These are phyloP conservation scores for Thelonectria olida DNA, from an alignment of 2,329 filamentous ascomycete genomes.

Conservation along the genomic window DNA sequence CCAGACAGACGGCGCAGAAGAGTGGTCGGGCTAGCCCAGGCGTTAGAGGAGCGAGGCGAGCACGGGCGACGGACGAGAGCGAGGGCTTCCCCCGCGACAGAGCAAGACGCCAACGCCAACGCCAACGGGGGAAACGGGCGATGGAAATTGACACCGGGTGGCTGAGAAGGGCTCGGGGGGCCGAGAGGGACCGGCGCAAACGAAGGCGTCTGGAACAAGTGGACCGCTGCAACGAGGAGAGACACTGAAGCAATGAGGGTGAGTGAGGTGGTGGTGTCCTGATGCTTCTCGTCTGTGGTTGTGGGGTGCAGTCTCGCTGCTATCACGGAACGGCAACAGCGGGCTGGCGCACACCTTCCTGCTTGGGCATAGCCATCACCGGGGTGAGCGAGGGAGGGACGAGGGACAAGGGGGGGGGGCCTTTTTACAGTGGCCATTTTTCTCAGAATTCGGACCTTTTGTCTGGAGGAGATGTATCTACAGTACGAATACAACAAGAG, in stretches of 20 bases:
- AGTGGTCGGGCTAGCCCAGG: constrained; percentile 17
- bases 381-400: constrained; percentile 15
- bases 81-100: constrained; percentile 17
- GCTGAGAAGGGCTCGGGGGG: background rate
- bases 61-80: constrained; percentile 12
- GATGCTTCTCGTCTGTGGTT: background rate
- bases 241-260: background rate
- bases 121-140: background rate
- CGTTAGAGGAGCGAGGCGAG: constrained; percentile 4
- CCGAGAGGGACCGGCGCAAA: background rate
- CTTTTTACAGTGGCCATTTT: background rate
- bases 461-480: constrained; percentile 18
- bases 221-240: background rate
- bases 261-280: background rate
- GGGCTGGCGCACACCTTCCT: constrained; percentile 23
- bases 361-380: constrained; percentile 12
- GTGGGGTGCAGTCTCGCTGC: constrained; percentile 3
- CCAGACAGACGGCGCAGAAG: constrained; percentile 5
- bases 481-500: background rate
- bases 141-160: constrained; percentile 21
- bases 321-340: constrained; percentile 25
- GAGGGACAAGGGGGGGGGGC: background rate
- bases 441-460: constrained; percentile 38
- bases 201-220: constrained; percentile 17
- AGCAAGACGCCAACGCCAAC: constrained; percentile 1